Evolutionary conservation across 305 asterid genomes (phyloP), one percentile per base, ranked within the genome.

Genomic region (Plantago coronopus): DNA sequence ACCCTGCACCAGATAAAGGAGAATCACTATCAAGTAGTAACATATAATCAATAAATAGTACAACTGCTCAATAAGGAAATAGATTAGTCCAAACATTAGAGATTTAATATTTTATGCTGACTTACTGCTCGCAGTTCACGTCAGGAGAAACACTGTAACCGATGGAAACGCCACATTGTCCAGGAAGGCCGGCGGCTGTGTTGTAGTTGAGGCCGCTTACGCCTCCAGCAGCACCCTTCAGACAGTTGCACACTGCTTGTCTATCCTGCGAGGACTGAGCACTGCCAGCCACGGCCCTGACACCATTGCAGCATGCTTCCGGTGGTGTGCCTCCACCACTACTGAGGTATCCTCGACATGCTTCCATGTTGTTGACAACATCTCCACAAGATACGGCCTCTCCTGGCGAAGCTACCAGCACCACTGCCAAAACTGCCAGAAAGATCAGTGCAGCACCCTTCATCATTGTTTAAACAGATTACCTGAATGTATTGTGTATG

Each of bases 131-230:
- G 72, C 96, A 88, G 75, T 88, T 77, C 1, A 37, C 34, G 60
- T 57, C 7, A 48, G 85, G 60, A 25, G 78, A 53, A 56, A 81
- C 58, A 10, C 78, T 68, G 18, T 72, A 21, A 17, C 58, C 69
- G 58, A 66, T 34, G 4, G 75, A 20, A 62, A 82, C 79, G 4
- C 84, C 87, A 55, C 96, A 85, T 3, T 64, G 72, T 23, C 68
- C 65, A 37, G 93, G 85, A 64, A 88, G 95, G 29, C 16, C 65
- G 21, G 79, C 2, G 31, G 90, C 93, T 57, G 76, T 65, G 54
- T 75, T 85, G 0, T 65, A 63, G 60, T 51, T 78, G 42, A 88
- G 34, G 31, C n/a, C 40, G 9, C 40, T 62, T 40, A 17, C 63
- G 68, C 67, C 42, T 14, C 76, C 3, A 16, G 95, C 83, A 8